These are phyloP conservation scores for Chimonanthus salicifolius DNA, from an alignment of 164 flowering plant species.

Conservation along the genomic window DNA sequence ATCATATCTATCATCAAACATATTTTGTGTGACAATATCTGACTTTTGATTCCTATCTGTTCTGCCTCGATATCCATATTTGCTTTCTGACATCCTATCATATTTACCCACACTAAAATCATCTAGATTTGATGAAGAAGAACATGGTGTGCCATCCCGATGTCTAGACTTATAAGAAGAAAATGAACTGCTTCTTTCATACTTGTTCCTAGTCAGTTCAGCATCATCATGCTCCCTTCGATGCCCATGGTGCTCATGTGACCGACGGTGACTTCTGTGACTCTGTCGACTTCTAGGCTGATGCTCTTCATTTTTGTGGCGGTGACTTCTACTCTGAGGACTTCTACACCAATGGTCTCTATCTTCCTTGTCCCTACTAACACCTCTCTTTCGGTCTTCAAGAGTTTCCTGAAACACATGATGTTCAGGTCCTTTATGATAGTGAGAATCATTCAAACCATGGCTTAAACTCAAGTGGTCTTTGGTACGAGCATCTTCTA, in stretches of 20 bases:
- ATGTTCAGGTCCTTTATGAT: conserved; percentile 9
- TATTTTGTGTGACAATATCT: conserved; percentile 15
- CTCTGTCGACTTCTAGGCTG: neutral
- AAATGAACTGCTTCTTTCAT: conserved; percentile 17
- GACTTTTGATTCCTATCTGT: conserved; percentile 16
- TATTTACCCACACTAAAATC: conserved; percentile 14
- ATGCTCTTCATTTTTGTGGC: conserved; percentile 1
- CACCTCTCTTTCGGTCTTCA: conserved; percentile 20
- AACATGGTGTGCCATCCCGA: conserved; percentile 23
- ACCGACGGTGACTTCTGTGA: conserved; percentile 1
- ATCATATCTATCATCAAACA: conserved; percentile 77
- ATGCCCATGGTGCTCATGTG: conserved; percentile 21
- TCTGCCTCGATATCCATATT: conserved; percentile 23
- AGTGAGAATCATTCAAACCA: conserved; percentile 9
- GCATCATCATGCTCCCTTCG: conserved; percentile 26
- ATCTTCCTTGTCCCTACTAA: conserved; percentile 13
- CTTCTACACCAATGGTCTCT: conserved; percentile 32
- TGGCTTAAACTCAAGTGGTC: conserved; percentile 1
- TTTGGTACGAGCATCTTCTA: conserved; percentile 6
- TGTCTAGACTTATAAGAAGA: conserved; percentile 29
- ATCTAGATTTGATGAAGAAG: conserved; percentile 15
- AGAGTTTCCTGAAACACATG: conserved; percentile 15
- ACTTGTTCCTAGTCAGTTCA: conserved; percentile 17
- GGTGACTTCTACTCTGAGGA: conserved; percentile 27
- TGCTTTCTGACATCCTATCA: conserved; percentile 19